These are phyloP conservation scores for Aspergillus hancockii DNA, from an alignment of 495 filamentous ascomycete genomes.

Conservation along the genomic window DNA sequence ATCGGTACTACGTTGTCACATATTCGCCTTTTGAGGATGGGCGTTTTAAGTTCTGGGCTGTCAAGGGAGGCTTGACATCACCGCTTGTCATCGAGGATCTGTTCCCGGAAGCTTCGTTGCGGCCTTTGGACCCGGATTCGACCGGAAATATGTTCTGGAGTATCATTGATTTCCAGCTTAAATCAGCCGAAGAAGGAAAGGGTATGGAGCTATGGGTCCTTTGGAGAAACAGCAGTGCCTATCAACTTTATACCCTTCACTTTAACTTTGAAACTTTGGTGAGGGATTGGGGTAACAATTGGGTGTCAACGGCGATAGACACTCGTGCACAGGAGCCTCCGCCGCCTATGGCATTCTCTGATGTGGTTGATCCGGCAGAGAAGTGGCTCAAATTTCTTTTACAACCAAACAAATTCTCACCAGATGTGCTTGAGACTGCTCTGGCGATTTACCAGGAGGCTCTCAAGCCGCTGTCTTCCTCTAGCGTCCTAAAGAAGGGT, in stretches of 20 bases:
- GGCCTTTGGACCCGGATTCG: slow-evolving; percentile 66
- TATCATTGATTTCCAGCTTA: slow-evolving; percentile 78
- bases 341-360: slow-evolving; percentile 56
- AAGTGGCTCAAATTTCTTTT: slow-evolving; percentile 66
- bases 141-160: slow-evolving; percentile 82
- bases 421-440: slow-evolving; percentile 78
- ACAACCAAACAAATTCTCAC: slow-evolving; percentile 74
- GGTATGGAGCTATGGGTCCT: slow-evolving; percentile 77
- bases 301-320: slow-evolving; percentile 72
- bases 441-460: slow-evolving; percentile 71
- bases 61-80: slow-evolving; percentile 62
- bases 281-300: slow-evolving; percentile 64
- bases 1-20: slow-evolving; percentile 73
- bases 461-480: slow-evolving; percentile 41
- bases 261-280: slow-evolving; percentile 53
- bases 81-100: slow-evolving; percentile 68
- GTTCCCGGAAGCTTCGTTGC: slow-evolving; percentile 59
- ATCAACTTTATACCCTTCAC: slow-evolving; percentile 68
- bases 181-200: slow-evolving; percentile 49
- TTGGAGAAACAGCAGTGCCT: slow-evolving; percentile 81
- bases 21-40: slow-evolving; percentile 85
- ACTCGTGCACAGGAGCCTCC: slow-evolving; percentile 53
- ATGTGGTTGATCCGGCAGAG: slow-evolving; percentile 57
- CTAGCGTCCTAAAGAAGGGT: slow-evolving; percentile 42
- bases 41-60: slow-evolving; percentile 94